A percentile compares a stretch with the other conserved stretches of the same genome.
phyloP scores from a whole-genome alignment of 768 basidiomycete genomes.

The Tephrocybe sp. region DNA sequence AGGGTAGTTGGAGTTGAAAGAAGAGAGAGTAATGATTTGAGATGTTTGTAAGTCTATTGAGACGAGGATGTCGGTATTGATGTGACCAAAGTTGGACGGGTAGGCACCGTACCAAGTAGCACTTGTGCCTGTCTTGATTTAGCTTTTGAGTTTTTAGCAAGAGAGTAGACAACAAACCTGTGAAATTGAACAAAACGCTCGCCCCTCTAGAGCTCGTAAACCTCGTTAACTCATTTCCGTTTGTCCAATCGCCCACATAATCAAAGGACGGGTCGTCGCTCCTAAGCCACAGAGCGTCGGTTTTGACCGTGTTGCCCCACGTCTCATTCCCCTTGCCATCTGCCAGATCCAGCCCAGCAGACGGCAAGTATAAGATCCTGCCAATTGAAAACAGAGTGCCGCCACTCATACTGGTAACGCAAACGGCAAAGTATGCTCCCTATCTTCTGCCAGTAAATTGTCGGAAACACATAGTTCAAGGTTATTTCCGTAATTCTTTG shows the following conservation, averaged over 20 bases:
- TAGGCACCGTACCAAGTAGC: too few species aligned
- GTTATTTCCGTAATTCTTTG: background rate
- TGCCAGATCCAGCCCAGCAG: too few species aligned
- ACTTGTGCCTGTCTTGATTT: too few species aligned
- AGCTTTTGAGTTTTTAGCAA: too few species aligned
- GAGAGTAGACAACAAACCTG: too few species aligned
- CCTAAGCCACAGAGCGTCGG: background rate
- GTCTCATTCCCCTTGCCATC: background rate
- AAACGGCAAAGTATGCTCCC: background rate
- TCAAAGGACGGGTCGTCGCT: background rate
- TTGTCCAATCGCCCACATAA: background rate
- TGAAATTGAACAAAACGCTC: background rate
- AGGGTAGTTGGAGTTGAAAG: too few species aligned
- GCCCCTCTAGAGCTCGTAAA: background rate
- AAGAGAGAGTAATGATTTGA: too few species aligned
- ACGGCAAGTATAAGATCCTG: background rate
- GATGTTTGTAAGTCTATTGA: too few species aligned
- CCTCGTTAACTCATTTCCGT: background rate
- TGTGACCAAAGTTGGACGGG: too few species aligned
- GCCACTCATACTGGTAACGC: background rate
- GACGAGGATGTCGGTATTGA: too few species aligned
- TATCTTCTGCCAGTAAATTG: background rate
- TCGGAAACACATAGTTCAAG: background rate
- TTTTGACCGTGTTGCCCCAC: too few species aligned
- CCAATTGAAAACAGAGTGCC: background rate